phyloP scores from a whole-genome alignment of 2,329 filamentous ascomycete genomes.

The Dactylellina sp. region DNA sequence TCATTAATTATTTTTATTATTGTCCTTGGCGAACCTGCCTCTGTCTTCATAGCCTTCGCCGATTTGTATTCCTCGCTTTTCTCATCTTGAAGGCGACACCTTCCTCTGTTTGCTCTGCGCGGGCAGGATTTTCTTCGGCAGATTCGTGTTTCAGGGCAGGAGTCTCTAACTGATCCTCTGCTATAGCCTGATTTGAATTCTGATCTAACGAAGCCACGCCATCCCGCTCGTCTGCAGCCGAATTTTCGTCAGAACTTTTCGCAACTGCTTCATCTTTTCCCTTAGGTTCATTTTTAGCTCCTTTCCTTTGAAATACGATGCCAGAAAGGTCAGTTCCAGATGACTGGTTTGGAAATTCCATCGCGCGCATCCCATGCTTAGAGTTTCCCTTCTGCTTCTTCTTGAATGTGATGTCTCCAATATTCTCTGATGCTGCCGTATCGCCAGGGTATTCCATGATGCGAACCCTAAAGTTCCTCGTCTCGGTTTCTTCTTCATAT shows the following conservation, averaged over 20 bases:
- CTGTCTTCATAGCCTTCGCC: conserved; percentile 46
- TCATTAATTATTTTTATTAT: conserved; percentile 1
- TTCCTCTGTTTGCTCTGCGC: conserved; percentile 60
- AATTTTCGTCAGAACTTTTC: conserved; percentile 60
- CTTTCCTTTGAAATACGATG: conserved; percentile 58
- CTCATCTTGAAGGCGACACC: conserved; percentile 82
- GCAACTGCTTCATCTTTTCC: conserved; percentile 48
- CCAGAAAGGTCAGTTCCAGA: conserved; percentile 18
- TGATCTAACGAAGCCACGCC: conserved; percentile 17
- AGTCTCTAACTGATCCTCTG: conserved; percentile 53
- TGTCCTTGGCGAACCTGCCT: conserved; percentile 6
- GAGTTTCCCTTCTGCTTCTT: conserved; percentile 60
- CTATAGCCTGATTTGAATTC: conserved; percentile 55
- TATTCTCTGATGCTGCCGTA: conserved; percentile 59
- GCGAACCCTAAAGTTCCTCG: conserved; percentile 58
- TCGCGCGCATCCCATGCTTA: conserved; percentile 51
- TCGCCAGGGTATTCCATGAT: conserved; percentile 61
- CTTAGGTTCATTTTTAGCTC: conserved; percentile 61
- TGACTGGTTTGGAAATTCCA: conserved; percentile 61
- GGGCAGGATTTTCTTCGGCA: conserved; percentile 34
- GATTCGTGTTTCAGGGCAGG: conserved; percentile 52
- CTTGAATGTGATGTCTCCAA: conserved; percentile 66
- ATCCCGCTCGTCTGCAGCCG: conserved; percentile 20
- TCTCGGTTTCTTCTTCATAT: conserved; percentile 60
- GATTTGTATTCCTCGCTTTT: conserved; percentile 72